These are phyloP conservation scores for Annona cherimola DNA, from an alignment of 164 flowering plant genomes.

Conservation along the genomic window DNA sequence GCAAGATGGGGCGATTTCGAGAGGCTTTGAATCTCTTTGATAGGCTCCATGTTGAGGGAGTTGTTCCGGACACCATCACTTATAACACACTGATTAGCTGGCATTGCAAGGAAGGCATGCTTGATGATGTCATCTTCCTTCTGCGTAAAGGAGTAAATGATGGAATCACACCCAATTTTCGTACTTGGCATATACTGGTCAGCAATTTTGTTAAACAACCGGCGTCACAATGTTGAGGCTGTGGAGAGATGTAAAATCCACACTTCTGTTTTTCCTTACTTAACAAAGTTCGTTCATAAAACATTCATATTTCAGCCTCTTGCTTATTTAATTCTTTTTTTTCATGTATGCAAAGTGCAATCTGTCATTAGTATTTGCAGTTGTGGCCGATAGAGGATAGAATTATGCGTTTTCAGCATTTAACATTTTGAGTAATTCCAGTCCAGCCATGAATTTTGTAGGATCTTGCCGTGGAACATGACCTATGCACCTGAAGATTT, in stretches of 20 bases:
- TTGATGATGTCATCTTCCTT: slow-evolving; percentile 56
- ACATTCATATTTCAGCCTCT: too few species aligned
- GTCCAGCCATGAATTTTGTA: too few species aligned
- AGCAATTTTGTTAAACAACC: slow-evolving; percentile 17
- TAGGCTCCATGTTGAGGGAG: slow-evolving; percentile 54
- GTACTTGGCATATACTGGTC: slow-evolving; percentile 66
- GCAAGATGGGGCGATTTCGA: slow-evolving; percentile 45
- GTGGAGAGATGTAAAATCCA: not conserved
- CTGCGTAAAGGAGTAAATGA: slow-evolving; percentile 45
- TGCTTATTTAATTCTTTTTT: too few species aligned
- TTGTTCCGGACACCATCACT: slow-evolving; percentile 61
- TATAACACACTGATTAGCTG: slow-evolving; percentile 81
- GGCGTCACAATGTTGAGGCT: not conserved
- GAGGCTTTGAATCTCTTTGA: slow-evolving; percentile 74
- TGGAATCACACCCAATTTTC: slow-evolving; percentile 60
- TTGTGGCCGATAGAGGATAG: too few species aligned
- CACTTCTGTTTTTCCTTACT: not conserved
- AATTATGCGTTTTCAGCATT: too few species aligned
- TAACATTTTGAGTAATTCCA: too few species aligned
- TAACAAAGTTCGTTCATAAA: too few species aligned
- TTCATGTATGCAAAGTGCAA: too few species aligned
- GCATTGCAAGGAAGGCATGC: slow-evolving; percentile 61
- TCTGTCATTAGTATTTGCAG: too few species aligned
- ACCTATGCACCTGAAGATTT: too few species aligned
- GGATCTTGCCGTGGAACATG: too few species aligned